phyloP scores from a whole-genome alignment of 2,329 filamentous ascomycete species.

The Geoglossum cookeanum region DNA sequence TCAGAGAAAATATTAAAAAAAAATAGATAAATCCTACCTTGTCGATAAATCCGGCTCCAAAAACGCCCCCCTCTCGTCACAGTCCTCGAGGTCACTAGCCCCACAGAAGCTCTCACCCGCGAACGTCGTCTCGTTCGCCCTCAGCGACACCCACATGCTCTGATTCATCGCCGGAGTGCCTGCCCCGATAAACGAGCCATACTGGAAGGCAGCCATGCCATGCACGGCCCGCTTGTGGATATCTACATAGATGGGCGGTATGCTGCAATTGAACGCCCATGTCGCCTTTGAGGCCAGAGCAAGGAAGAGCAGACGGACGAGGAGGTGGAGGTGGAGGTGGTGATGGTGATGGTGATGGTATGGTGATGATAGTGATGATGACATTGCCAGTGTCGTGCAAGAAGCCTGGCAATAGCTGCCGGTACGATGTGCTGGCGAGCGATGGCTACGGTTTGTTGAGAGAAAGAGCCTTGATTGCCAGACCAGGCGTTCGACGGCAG shows the following conservation, averaged over 20 bases:
- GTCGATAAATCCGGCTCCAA: conserved; percentile 3
- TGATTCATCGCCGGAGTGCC: conserved; percentile 25
- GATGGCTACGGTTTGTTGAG: neutral
- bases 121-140: conserved; percentile 24
- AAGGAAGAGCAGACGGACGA: neutral
- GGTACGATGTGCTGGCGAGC: too few species aligned
- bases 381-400: neutral
- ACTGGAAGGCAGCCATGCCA: conserved; percentile 21
- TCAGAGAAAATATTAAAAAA: neutral
- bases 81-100: conserved; percentile 14
- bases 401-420: neutral
- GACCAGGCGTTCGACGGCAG: neutral
- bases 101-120: conserved; percentile 19
- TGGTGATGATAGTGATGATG: too few species aligned
- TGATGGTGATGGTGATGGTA: neutral
- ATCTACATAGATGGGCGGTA: conserved; percentile 23
- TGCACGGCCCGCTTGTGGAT: conserved; percentile 25
- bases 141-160: conserved; percentile 24
- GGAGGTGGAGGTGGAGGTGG: neutral
- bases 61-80: conserved; percentile 8
- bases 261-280: neutral
- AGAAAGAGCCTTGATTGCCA: neutral
- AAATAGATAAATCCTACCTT: conserved; percentile 5
- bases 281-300: neutral
- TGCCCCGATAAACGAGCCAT: conserved; percentile 26